These are phyloP conservation scores for Pinus tabuliformis DNA, from an alignment of 75 land plant species.

Conservation along the genomic window DNA sequence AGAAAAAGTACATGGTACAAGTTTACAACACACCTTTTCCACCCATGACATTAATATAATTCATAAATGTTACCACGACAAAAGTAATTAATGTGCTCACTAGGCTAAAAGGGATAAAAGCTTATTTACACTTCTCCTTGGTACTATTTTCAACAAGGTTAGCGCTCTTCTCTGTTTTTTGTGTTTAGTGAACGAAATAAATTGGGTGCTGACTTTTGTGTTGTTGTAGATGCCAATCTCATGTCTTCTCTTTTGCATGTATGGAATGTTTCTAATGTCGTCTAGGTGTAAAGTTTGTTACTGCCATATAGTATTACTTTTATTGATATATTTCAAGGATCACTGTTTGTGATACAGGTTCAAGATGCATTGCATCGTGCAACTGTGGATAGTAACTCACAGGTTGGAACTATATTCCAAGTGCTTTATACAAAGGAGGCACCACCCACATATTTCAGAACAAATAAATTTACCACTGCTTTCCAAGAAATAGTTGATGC, in stretches of 20 bases:
- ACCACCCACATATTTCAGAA: constrained; percentile 86
- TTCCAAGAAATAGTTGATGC: constrained; percentile 97
- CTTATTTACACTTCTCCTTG: too few relatives aligned
- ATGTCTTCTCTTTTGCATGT: not conserved
- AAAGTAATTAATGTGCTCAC: too few relatives aligned
- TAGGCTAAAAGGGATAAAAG: too few relatives aligned
- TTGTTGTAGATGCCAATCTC: not conserved
- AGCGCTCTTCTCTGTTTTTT: not conserved
- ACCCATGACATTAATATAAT: too few relatives aligned
- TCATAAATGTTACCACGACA: too few relatives aligned
- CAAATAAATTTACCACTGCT: constrained; percentile 87
- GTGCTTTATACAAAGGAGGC: constrained; percentile 71
- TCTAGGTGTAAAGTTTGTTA: not conserved
- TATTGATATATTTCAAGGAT: not conserved
- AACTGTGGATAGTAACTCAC: constrained; percentile 83
- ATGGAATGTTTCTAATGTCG: not conserved
- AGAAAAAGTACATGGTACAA: too few relatives aligned
- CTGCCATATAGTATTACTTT: constrained; percentile 1
- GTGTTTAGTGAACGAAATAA: not conserved
- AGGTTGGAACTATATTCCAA: constrained; percentile 90
- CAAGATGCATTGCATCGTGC: constrained; percentile 88
- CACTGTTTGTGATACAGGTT: constrained; percentile 48
- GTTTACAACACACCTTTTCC: too few relatives aligned
- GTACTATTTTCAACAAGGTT: too few relatives aligned
- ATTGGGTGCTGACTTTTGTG: not conserved